These are phyloP conservation scores for Tylopilus sp. DNA, from an alignment of 768 basidiomycete species.

Conservation along the genomic window DNA sequence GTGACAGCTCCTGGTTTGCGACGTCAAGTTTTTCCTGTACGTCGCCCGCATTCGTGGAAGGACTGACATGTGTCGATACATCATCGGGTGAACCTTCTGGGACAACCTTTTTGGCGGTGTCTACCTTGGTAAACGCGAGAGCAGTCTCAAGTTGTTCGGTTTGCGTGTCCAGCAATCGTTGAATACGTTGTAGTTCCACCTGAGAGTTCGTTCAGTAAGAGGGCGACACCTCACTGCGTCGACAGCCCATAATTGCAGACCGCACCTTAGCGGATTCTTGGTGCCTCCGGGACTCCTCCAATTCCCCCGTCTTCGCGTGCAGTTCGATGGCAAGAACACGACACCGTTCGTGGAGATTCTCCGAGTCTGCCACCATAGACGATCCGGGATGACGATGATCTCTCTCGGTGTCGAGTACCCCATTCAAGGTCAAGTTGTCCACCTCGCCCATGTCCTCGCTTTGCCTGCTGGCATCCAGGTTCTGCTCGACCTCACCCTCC, in stretches of 20 bases:
- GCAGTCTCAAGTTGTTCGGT: conserved; percentile 18
- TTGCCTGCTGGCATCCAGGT: conserved; percentile 14
- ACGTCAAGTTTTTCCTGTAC: conserved; percentile 10
- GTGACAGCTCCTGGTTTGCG: conserved; percentile 16
- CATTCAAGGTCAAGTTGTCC: neutral
- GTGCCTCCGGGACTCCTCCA: conserved; percentile 16
- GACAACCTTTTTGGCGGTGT: neutral
- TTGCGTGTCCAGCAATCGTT: conserved; percentile 14
- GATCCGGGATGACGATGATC: conserved; percentile 11
- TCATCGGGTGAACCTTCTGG: conserved; percentile 7
- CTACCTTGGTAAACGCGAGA: conserved; percentile 11
- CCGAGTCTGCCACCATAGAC: neutral
- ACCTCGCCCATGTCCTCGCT: conserved; percentile 16
- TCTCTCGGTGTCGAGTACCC: conserved; percentile 2
- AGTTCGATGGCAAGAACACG: conserved; percentile 19
- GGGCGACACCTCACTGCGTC: neutral
- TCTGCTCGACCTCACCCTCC: conserved; percentile 25
- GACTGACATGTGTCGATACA: neutral
- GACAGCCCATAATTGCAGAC: neutral
- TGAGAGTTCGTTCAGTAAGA: conserved; percentile 8
- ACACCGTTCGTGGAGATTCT: conserved; percentile 12
- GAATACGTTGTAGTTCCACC: conserved; percentile 19
- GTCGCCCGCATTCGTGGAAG: conserved; percentile 1
- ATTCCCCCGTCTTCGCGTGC: conserved; percentile 15
- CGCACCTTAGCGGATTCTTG: conserved; percentile 20